phyloP scores from a whole-genome alignment of 768 basidiomycete genomes.

The Lactarius evosmus region DNA sequence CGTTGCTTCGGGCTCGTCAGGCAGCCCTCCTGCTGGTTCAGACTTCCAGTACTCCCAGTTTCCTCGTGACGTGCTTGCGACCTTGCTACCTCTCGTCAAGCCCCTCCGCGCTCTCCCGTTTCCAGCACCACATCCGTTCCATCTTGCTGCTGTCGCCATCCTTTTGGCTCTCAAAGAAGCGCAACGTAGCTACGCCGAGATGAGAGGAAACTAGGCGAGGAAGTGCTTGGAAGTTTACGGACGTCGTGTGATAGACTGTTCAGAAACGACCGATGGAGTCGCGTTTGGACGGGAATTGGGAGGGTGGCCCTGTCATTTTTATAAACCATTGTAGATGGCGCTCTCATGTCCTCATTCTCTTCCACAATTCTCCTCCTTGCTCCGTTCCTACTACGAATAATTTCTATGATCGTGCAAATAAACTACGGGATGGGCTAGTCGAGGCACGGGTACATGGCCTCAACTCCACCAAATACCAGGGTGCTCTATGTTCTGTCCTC shows the following conservation, averaged over 20 bases:
- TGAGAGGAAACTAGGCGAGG: conserved; percentile 75
- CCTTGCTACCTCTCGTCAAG: too few relatives aligned
- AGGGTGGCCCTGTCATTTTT: too few relatives aligned
- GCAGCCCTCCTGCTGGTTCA: too few relatives aligned
- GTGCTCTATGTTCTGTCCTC: too few relatives aligned
- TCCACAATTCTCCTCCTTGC: too few relatives aligned
- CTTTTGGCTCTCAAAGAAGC: conserved; percentile 66
- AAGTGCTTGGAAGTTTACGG: conserved; percentile 72
- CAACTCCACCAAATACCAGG: too few relatives aligned
- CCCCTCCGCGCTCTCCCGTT: conserved; percentile 71
- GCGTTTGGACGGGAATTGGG: conserved; percentile 68
- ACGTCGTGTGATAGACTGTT: conserved; percentile 64
- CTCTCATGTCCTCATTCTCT: too few relatives aligned
- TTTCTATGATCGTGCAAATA: background rate
- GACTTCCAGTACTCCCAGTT: too few relatives aligned
- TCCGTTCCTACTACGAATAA: background rate
- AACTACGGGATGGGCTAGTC: background rate
- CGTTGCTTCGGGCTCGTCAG: too few relatives aligned
- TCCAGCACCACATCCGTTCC: conserved; percentile 78
- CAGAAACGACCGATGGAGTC: conserved; percentile 65
- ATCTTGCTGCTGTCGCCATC: conserved; percentile 68
- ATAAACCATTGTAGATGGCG: too few relatives aligned
- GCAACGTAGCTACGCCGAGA: conserved; percentile 79
- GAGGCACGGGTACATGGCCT: background rate
- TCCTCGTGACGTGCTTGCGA: too few relatives aligned